Evolutionary conservation across 345 rosid species (phyloP).

Genomic region (Carallia brachiata): DNA sequence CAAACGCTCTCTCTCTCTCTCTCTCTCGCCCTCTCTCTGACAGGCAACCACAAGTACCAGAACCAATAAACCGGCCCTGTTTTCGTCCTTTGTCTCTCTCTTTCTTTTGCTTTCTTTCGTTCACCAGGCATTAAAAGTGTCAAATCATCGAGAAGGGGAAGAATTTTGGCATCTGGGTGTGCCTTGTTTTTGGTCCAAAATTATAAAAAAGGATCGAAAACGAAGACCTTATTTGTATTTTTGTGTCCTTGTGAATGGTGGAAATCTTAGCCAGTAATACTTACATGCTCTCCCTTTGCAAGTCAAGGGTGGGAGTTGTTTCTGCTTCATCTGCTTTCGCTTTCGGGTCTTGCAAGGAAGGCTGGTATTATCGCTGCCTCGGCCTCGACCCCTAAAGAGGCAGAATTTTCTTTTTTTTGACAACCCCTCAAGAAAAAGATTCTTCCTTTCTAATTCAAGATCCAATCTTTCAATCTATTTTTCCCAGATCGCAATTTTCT

Average conservation of each 20-base stretch:
- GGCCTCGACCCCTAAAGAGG: conserved; percentile 80
- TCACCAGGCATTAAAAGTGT: no score
- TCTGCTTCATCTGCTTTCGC: conserved; percentile 58
- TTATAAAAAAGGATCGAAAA: not conserved
- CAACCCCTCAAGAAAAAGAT: not conserved
- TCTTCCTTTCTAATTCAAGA: not conserved
- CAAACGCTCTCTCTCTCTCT: not conserved
- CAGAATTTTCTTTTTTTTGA: not conserved
- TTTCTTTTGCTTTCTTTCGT: not conserved
- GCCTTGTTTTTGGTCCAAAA: no score
- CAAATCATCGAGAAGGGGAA: conserved; percentile 56
- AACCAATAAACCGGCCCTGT: no score
- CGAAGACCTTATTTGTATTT: not conserved
- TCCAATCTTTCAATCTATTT: not conserved
- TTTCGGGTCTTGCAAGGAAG: conserved; percentile 98
- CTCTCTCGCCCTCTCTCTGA: no score
- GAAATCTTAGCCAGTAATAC: conserved; percentile 52
- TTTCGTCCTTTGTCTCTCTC: no score
- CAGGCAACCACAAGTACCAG: not conserved
- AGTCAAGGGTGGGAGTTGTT: conserved; percentile 77
- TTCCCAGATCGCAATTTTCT: not conserved
- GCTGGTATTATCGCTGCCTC: conserved; percentile 99
- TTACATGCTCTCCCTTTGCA: conserved; percentile 82
- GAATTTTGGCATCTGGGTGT: conserved; percentile 39
- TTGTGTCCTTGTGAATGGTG: conserved; percentile 83